Conservation (phyloP, 2,329 filamentous ascomycete genomes). For the Aspergillus fijiensis region DNA sequence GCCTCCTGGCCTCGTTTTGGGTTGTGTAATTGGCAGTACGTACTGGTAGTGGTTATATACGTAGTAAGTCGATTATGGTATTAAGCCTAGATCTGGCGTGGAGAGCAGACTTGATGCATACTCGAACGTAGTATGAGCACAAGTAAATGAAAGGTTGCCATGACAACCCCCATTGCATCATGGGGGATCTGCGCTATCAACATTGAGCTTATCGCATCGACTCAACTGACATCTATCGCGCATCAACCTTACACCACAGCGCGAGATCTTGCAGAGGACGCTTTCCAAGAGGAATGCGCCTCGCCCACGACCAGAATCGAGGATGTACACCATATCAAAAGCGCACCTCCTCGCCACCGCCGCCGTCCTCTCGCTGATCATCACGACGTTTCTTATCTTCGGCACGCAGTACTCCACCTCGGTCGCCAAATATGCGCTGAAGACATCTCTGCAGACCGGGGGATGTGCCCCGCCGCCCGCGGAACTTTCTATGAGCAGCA, state of each 20-base stretch:
- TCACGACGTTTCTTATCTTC: slow-evolving; percentile 31
- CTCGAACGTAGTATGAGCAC: neutral
- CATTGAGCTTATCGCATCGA: neutral
- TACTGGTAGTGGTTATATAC: too few species aligned
- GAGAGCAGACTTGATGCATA: neutral
- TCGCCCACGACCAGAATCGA: neutral
- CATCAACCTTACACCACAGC: too few species aligned
- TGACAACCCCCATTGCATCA: neutral
- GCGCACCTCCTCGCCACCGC: slow-evolving; percentile 30
- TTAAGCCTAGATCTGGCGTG: neutral
- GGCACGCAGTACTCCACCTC: slow-evolving; percentile 16
- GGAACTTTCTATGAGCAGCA: neutral
- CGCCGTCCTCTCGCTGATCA: slow-evolving; percentile 26
- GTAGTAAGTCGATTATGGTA: too few species aligned
- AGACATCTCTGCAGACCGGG: slow-evolving; percentile 11
- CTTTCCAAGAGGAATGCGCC: neutral
- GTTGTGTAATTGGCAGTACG: neutral
- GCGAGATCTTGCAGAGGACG: too few species aligned
- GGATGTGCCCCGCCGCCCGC: neutral
- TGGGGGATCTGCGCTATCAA: neutral
- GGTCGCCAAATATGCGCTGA: slow-evolving; percentile 24
- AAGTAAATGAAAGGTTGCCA: neutral
- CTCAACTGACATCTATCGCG: neutral
- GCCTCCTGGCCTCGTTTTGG: neutral
- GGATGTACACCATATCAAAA: neutral